Evolutionary conservation across 208 protist genomes (phyloP), one percentile per base, ranked within the genome.

Genomic region (Crithidia mellificae): DNA sequence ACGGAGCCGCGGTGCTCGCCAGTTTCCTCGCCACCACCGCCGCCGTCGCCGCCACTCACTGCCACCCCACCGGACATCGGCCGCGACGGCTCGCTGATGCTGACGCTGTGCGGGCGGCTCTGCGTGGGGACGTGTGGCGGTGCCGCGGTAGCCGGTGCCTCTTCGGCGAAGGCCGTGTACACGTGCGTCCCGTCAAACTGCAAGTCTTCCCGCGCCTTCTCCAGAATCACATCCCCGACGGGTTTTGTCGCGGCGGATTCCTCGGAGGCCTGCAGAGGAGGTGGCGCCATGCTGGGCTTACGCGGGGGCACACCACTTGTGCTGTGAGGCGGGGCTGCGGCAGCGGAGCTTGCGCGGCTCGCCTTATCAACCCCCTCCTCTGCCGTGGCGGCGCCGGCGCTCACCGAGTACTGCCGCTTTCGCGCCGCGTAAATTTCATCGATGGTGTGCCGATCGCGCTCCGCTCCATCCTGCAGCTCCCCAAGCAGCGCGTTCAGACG

Each of bases 391-490:
- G 39, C 30, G n/a, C 2, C 12, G n/a, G 38, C 25, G 63, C 32
- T 46, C 36, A 56, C 19, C 50, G 55, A 63, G 62, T 80, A 44
- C 24, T 49, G 63, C 38, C 47, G 58, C 74, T 87, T 91, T n/a
- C 90, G 84, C 11, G 85, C 87, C 7, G 72, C 77, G 67, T 95
- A 95, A 12, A 95, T 80, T 57, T 91, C 80, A 56, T 95, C 90
- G 51, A 95, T 93, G 41, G 81, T 85, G 61, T 73, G 85, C 9
- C 83, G 85, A 22, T 81, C 67, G 36, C 71, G 66, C 69, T 86
- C 81, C 22, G 78, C 68, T 22, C 52, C 63, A 2, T 71, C 69
- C 46, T 78, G 68, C 54, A 91, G 67, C 32, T 90, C 65, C 2
- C 85, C 90, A 5, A 95, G 72, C 0, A 88, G 34, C 2, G 57